These are phyloP conservation scores for Candida boleticola DNA, from an alignment of 805 yeast genomes.

Conservation along the genomic window DNA sequence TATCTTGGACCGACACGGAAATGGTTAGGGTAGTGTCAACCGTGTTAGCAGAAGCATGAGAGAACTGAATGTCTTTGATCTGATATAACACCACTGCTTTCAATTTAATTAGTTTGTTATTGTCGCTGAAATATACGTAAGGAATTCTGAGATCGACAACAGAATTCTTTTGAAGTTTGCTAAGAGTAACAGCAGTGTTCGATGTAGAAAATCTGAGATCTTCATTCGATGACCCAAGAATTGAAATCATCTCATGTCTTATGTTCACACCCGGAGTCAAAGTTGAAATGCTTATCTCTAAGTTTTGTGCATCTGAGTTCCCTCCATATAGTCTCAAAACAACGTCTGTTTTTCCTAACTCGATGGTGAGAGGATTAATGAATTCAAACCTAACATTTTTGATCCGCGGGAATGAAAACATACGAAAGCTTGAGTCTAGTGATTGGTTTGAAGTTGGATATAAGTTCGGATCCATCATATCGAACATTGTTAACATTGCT, in stretches of 20 bases:
- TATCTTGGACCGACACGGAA: constrained; percentile 80
- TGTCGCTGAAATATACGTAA: constrained; percentile 28
- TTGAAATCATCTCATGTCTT: not conserved
- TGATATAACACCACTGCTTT: constrained; percentile 20
- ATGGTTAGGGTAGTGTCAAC: constrained; percentile 57
- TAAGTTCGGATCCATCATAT: not conserved
- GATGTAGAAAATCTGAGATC: not conserved
- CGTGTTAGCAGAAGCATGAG: constrained; percentile 24
- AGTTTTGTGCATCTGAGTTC: constrained; percentile 26
- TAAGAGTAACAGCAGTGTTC: not conserved
- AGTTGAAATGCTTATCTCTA: constrained; percentile 16
- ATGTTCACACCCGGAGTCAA: constrained; percentile 18
- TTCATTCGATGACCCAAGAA: constrained; percentile 7
- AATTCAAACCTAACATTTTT: constrained; percentile 27
- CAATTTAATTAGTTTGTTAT: constrained; percentile 20
- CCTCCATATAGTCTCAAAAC: constrained; percentile 27
- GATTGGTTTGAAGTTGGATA: not conserved
- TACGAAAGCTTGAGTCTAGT: not conserved
- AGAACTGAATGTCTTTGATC: constrained; percentile 16
- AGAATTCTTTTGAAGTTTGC: not conserved
- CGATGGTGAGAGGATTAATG: constrained; percentile 20
- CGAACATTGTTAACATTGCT: not conserved
- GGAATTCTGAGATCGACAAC: constrained; percentile 26
- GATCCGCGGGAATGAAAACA: constrained; percentile 16
- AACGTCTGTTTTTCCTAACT: constrained; percentile 27